Evolutionary conservation across 352 stramenopile genomes (phyloP), one percentile per base, ranked within the genome.

Genomic region (Phytophthora foliorum): DNA sequence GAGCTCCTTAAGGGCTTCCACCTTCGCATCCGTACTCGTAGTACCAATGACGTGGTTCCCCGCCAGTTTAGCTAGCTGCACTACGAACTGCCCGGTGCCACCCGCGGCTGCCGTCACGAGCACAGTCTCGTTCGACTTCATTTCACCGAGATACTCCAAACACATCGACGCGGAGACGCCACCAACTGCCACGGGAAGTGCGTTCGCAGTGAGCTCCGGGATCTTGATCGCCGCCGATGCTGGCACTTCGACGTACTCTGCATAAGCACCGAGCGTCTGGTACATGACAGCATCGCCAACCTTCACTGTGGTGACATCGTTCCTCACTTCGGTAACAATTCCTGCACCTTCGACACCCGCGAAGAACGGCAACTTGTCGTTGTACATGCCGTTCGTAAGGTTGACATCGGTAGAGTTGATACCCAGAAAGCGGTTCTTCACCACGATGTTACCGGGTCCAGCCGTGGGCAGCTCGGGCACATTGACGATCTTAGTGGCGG

Each of bases 1-100:
- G 17, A 82, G 52, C 22, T 66, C 67, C 41, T 75, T 70, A 38
- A 92, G 75, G 48, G 86, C 78, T 29, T 87, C 77, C 25, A 67
- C 85, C 59, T 92, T 92, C 55, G 89, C 85, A 19, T 81, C 77
- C 19, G 74, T 87, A 58, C 82, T 90, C 48, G 87, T 88, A 9
- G 78, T 87, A 48, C 67, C 72, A 14, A 91, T 82, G 14, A 86
- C 77, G 19, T 78, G 66, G 64, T 81, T 84, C n/a, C 80, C 80
- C 8, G 88, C 60, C 10, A 78, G 80, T 32, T 86, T 84, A 25
- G 82, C 89, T 25, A 97, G 71, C 61, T 97, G 90, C 42, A 96
- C 74, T 36, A 84, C 90, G 38, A 93, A 90, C 36, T 94, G 67
- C 2, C 90, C 90, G 16, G 86, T 95, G 46, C 86, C 88, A 29